Conservation (phyloP, 805 yeast species). For the Ogataea pini region DNA sequence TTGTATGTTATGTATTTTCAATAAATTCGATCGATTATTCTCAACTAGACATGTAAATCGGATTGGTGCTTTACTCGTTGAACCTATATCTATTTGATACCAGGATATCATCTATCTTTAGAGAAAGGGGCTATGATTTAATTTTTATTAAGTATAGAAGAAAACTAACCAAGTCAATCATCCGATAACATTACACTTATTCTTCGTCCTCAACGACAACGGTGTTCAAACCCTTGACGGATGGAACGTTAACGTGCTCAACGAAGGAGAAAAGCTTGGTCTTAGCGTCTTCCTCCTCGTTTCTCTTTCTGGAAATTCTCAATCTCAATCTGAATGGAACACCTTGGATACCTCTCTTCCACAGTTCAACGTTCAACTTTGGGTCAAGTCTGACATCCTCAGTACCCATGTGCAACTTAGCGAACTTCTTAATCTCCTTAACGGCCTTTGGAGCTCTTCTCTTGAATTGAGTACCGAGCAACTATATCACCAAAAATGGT, state of each 20-base stretch:
- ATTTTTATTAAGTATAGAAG: slow-evolving; percentile 13
- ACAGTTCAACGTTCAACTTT: slow-evolving; percentile 94
- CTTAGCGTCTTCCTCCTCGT: slow-evolving; percentile 99
- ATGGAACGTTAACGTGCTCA: slow-evolving; percentile 93
- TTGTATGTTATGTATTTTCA: too few species aligned
- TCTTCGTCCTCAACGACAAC: slow-evolving; percentile 81
- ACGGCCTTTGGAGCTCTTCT: slow-evolving; percentile 99
- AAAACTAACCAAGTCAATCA: slow-evolving; percentile 16
- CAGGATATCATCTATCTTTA: too few species aligned
- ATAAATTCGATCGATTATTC: too few species aligned
- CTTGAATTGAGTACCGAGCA: slow-evolving; percentile 98
- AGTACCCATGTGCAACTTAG: slow-evolving; percentile 98
- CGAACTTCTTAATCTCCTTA: slow-evolving; percentile 98
- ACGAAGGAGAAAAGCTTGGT: slow-evolving; percentile 97
- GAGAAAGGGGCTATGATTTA: slow-evolving; percentile 14
- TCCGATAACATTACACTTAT: slow-evolving; percentile 28
- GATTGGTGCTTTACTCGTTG: too few species aligned
- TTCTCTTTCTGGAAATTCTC: slow-evolving; percentile 95
- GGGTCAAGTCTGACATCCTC: slow-evolving; percentile 99
- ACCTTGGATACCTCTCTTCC: slow-evolving; percentile 99
- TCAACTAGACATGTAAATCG: too few species aligned
- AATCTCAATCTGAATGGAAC: slow-evolving; percentile 97
- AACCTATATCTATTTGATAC: too few species aligned
- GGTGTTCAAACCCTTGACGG: slow-evolving; percentile 97
- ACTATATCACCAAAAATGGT: slow-evolving; percentile 45